These are phyloP conservation scores for Piromyces sp. DNA, from an alignment of 192 early-diverging fungal genomes.

Conservation along the genomic window DNA sequence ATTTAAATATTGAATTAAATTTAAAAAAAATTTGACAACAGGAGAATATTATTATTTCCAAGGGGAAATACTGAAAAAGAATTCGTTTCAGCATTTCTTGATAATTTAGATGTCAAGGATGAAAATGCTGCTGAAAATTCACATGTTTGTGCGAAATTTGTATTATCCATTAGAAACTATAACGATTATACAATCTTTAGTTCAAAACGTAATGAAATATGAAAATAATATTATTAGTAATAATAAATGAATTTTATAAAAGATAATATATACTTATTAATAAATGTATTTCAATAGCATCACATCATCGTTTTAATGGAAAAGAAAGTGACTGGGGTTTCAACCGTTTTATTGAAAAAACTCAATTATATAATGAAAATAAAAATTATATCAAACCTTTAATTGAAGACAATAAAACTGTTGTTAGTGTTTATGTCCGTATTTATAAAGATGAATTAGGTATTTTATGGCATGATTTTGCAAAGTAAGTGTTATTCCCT, in stretches of 20 bases:
- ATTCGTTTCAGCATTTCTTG: constrained; percentile 65
- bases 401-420: constrained; percentile 42
- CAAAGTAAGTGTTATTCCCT: constrained; percentile 31
- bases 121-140: constrained; percentile 27
- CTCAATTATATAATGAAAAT: constrained; percentile 14
- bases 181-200: constrained; percentile 28
- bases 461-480: constrained; percentile 87
- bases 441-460: constrained; percentile 75
- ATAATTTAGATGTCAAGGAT: constrained; percentile 53
- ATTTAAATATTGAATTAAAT: too few relatives aligned
- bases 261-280: too few relatives aligned
- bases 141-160: constrained; percentile 74
- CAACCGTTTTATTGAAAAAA: constrained; percentile 48
- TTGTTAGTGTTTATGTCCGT: constrained; percentile 21
- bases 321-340: constrained; percentile 93
- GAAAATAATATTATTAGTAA: too few relatives aligned
- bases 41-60: constrained; percentile 81
- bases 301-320: constrained; percentile 66
- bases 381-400: constrained; percentile 29
- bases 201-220: not conserved
- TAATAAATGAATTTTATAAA: too few relatives aligned
- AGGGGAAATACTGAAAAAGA: constrained; percentile 61
- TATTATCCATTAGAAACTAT: constrained; percentile 53
- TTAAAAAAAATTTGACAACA: constrained; percentile 1
- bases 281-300: too few relatives aligned